Evolutionary conservation across 805 yeast genomes (phyloP).

Genomic region (Sugiyamaella lignohabitans): DNA sequence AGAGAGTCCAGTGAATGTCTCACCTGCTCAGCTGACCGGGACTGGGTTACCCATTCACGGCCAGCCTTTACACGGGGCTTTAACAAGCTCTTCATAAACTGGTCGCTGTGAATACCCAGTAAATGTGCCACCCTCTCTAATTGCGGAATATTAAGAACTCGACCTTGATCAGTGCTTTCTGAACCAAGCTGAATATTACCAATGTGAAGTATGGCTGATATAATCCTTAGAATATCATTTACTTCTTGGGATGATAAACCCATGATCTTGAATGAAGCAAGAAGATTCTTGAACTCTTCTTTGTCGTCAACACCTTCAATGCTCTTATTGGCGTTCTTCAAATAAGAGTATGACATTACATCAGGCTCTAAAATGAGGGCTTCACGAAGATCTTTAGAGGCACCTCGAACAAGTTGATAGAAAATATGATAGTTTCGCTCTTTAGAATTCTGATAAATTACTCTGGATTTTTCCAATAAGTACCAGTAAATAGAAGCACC

Average conservation of each 20-base stretch:
- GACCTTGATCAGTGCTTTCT: constrained; percentile 68
- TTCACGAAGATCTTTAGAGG: constrained; percentile 36
- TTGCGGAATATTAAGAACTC: constrained; percentile 46
- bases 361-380: constrained; percentile 38
- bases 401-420: constrained; percentile 76
- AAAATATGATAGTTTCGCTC: constrained; percentile 94
- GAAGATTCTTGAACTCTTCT: constrained; percentile 55
- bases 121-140: constrained; percentile 49
- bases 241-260: constrained; percentile 53
- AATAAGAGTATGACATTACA: constrained; percentile 48
- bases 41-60: constrained; percentile 72
- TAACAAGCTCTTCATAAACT: constrained; percentile 54
- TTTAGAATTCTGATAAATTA: constrained; percentile 60
- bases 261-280: constrained; percentile 64
- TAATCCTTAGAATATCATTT: constrained; percentile 51
- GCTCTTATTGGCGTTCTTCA: constrained; percentile 46
- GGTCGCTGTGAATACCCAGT: constrained; percentile 55
- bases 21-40: constrained; percentile 74
- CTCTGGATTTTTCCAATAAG: constrained; percentile 86
- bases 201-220: constrained; percentile 73
- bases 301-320: constrained; percentile 76
- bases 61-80: constrained; percentile 90
- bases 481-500: constrained; percentile 97
- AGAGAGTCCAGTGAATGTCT: constrained; percentile 77
- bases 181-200: constrained; percentile 77